phyloP scores from a whole-genome alignment of 2,329 filamentous ascomycete species.

The Pestalotiopsis sp. region DNA sequence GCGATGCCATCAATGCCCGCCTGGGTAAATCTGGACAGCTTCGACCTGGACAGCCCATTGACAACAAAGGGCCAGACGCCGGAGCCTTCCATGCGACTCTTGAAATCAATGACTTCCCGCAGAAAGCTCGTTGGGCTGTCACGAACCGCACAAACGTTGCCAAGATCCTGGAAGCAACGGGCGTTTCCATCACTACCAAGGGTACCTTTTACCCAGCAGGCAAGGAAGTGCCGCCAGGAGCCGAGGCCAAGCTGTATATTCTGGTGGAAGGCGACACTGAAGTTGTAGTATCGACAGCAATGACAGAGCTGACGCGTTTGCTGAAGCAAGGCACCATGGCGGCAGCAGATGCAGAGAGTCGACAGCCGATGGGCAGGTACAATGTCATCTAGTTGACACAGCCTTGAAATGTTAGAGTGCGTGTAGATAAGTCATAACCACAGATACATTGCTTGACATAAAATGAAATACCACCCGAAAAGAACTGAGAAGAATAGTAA shows the following conservation, averaged over 20 bases:
- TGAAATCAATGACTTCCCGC: conserved; percentile 99
- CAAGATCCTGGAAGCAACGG: conserved; percentile 93
- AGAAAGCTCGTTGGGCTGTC: conserved; percentile 97
- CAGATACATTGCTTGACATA: too few relatives aligned
- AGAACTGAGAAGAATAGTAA: background rate
- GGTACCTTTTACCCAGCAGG: conserved; percentile 84
- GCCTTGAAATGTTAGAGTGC: too few relatives aligned
- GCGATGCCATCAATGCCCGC: conserved; percentile 87
- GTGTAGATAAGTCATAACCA: too few relatives aligned
- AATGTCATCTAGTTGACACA: conserved; percentile 68
- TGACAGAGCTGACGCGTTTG: conserved; percentile 85
- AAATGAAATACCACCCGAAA: background rate
- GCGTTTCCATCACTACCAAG: conserved; percentile 96
- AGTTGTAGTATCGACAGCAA: conserved; percentile 84
- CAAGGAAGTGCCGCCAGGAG: conserved; percentile 74
- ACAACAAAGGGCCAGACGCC: conserved; percentile 97
- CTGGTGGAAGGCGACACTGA: conserved; percentile 97
- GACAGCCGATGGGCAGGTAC: conserved; percentile 80
- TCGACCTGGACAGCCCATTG: conserved; percentile 89
- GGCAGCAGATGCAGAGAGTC: conserved; percentile 81
- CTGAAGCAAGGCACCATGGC: conserved; percentile 89
- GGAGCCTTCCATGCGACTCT: conserved; percentile 95
- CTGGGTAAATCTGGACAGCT: conserved; percentile 88
- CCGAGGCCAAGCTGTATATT: conserved; percentile 94
- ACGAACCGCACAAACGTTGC: conserved; percentile 98